phyloP scores from a whole-genome alignment of 2,329 filamentous ascomycete species.

The Aspergillus carbonarius region DNA sequence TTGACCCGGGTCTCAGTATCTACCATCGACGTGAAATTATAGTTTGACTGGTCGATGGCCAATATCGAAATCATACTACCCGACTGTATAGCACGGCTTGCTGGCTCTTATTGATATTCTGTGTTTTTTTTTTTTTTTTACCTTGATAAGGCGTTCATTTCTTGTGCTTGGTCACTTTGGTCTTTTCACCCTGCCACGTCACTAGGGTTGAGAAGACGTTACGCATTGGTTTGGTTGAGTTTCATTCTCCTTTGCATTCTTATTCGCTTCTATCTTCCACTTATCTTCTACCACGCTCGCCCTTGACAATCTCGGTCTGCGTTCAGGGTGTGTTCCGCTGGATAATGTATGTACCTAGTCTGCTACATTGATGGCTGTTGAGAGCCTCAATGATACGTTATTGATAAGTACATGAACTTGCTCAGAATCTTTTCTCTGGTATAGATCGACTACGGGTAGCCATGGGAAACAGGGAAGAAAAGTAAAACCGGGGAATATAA shows the following conservation, averaged over 20 bases:
- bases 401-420: slow-evolving; percentile 5
- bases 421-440: not conserved
- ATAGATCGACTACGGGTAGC: no score
- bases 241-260: slow-evolving; percentile 23
- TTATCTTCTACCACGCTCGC: slow-evolving; percentile 17
- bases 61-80: slow-evolving; percentile 7
- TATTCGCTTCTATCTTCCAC: slow-evolving; percentile 16
- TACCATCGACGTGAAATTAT: not conserved
- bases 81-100: slow-evolving; percentile 33
- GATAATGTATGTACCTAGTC: slow-evolving; percentile 42
- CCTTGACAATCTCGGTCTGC: slow-evolving; percentile 25
- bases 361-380: slow-evolving; percentile 18
- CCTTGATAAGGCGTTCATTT: slow-evolving; percentile 29
- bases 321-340: slow-evolving; percentile 32
- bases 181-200: slow-evolving; percentile 40
- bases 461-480: no score
- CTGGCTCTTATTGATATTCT: slow-evolving; percentile 21
- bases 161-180: slow-evolving; percentile 28
- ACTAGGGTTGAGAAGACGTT: slow-evolving; percentile 39
- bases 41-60: slow-evolving; percentile 6
- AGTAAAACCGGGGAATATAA: no score
- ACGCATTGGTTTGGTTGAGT: slow-evolving; percentile 17
- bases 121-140: slow-evolving; percentile 10
- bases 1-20: not conserved
- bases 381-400: slow-evolving; percentile 17